A percentile compares a stretch with the other conserved stretches of the same genome.
These are phyloP conservation scores for Lojkania enalia DNA, from an alignment of 2,329 filamentous ascomycete species.

Conservation along the genomic window DNA sequence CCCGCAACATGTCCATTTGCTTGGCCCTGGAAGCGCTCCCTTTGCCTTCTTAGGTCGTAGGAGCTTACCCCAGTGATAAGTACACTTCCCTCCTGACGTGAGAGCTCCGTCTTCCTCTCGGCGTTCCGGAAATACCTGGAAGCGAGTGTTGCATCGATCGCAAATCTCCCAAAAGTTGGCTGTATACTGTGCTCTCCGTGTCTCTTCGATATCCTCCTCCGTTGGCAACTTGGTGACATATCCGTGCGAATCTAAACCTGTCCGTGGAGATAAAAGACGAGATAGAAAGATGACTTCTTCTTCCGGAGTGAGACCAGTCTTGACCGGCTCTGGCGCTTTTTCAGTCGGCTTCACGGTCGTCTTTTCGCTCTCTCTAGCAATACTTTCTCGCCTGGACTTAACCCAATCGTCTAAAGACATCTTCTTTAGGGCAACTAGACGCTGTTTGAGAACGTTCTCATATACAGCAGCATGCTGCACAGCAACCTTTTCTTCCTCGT, in stretches of 20 bases:
- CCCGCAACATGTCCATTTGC: conserved; percentile 77
- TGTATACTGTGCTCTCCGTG: conserved; percentile 65
- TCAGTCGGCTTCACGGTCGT: conserved; percentile 48
- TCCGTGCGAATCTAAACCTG: conserved; percentile 66
- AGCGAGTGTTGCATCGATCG: conserved; percentile 81
- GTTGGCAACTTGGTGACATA: conserved; percentile 74
- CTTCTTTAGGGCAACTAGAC: conserved; percentile 73
- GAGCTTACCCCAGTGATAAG: conserved; percentile 76
- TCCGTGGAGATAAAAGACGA: conserved; percentile 64
- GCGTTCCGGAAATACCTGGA: conserved; percentile 89
- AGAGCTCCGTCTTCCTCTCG: conserved; percentile 75
- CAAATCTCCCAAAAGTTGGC: conserved; percentile 83
- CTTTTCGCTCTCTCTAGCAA: conserved; percentile 28
- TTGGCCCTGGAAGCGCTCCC: conserved; percentile 57
- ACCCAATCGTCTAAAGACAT: conserved; percentile 76
- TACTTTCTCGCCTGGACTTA: conserved; percentile 54
- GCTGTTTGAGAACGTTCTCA: conserved; percentile 79
- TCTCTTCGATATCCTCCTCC: conserved; percentile 66
- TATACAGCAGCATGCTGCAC: conserved; percentile 72
- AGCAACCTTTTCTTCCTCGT: conserved; percentile 78
- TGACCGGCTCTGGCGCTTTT: conserved; percentile 58
- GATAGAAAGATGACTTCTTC: conserved; percentile 61
- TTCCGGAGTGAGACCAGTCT: conserved; percentile 68
- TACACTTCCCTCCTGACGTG: conserved; percentile 75
- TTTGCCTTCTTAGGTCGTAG: conserved; percentile 57